Evolutionary conservation across 768 basidiomycete species (phyloP).

Genomic region (Floccularia luteovirens): DNA sequence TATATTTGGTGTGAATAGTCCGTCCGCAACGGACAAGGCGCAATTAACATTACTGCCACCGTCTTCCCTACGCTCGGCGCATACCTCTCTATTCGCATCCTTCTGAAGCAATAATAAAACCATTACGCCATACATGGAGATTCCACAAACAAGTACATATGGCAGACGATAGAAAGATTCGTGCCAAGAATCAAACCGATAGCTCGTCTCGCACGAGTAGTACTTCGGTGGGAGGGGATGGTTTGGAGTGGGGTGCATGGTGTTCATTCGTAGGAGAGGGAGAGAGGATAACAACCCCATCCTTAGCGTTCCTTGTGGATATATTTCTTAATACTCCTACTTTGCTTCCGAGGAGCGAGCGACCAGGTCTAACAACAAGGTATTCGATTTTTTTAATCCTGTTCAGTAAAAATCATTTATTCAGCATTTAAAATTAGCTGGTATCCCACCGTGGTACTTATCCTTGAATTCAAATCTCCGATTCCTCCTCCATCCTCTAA

Average conservation of each 20-base stretch:
- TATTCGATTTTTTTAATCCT: slow-evolving; percentile 7
- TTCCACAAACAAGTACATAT: slow-evolving; percentile 25
- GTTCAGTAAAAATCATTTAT: not conserved
- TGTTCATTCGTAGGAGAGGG: slow-evolving; percentile 32
- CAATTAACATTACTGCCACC: slow-evolving; percentile 34
- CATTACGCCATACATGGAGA: slow-evolving; percentile 20
- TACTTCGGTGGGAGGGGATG: slow-evolving; percentile 41
- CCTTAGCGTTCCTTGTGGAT: slow-evolving; percentile 53
- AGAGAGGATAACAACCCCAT: slow-evolving; percentile 38
- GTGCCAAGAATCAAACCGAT: slow-evolving; percentile 26
- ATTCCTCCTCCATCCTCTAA: slow-evolving; percentile 34
- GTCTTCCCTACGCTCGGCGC: slow-evolving; percentile 53
- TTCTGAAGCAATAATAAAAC: slow-evolving; percentile 20
- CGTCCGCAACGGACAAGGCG: slow-evolving; percentile 15
- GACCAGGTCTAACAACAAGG: slow-evolving; percentile 25
- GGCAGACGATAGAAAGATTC: slow-evolving; percentile 33
- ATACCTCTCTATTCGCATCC: slow-evolving; percentile 51
- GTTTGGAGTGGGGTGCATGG: slow-evolving; percentile 55
- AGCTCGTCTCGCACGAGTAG: slow-evolving; percentile 27
- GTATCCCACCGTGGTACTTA: slow-evolving; percentile 56
- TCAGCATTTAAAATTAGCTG: slow-evolving; percentile 37
- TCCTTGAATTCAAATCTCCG: slow-evolving; percentile 56
- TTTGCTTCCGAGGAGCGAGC: slow-evolving; percentile 39
- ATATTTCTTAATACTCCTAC: slow-evolving; percentile 35
- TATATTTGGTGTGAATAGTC: slow-evolving; percentile 44